Conservation (phyloP, 2,329 filamentous ascomycete species). For the Dryadomyces quercus-mongolicae region DNA sequence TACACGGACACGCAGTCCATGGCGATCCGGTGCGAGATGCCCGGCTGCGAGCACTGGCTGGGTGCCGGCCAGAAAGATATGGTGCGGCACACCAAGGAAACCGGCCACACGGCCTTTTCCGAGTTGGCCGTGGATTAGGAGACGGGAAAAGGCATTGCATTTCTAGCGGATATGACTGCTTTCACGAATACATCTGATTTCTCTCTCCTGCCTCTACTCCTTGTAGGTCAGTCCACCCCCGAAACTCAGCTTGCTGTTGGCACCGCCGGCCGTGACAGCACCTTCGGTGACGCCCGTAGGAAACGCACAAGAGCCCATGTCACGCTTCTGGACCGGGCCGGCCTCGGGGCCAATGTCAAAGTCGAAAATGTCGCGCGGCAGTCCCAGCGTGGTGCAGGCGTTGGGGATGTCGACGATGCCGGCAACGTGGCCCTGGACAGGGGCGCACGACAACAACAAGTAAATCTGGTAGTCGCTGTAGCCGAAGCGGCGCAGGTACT, state of each 20-base stretch:
- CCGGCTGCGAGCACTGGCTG: constrained; percentile 46
- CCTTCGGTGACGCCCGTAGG: constrained; percentile 33
- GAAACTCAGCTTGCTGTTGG: constrained; percentile 35
- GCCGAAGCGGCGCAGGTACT: constrained; percentile 67
- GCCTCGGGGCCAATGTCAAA: constrained; percentile 69
- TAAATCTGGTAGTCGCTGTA: constrained; percentile 70
- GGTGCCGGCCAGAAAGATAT: constrained; percentile 55
- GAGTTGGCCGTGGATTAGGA: constrained; percentile 18
- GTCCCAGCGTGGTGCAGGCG: constrained; percentile 74
- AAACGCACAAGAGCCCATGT: constrained; percentile 64
- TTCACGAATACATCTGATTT: too few relatives aligned
- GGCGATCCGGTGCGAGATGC: constrained; percentile 59
- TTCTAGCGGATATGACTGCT: too few relatives aligned
- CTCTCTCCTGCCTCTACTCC: neutral
- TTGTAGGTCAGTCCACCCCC: constrained; percentile 40
- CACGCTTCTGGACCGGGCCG: constrained; percentile 28
- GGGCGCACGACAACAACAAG: constrained; percentile 71
- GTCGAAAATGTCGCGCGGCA: constrained; percentile 91
- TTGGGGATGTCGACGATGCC: constrained; percentile 89
- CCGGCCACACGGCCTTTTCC: constrained; percentile 39
- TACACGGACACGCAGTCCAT: constrained; percentile 81
- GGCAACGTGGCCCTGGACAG: constrained; percentile 77
- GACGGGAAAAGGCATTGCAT: neutral
- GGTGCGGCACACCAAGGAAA: constrained; percentile 48
- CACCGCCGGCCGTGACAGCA: constrained; percentile 27